A percentile compares a stretch with the other conserved stretches of the same genome.
Conservation (phyloP, 2,329 filamentous ascomycete genomes). For the Scytalidium lignicola region DNA sequence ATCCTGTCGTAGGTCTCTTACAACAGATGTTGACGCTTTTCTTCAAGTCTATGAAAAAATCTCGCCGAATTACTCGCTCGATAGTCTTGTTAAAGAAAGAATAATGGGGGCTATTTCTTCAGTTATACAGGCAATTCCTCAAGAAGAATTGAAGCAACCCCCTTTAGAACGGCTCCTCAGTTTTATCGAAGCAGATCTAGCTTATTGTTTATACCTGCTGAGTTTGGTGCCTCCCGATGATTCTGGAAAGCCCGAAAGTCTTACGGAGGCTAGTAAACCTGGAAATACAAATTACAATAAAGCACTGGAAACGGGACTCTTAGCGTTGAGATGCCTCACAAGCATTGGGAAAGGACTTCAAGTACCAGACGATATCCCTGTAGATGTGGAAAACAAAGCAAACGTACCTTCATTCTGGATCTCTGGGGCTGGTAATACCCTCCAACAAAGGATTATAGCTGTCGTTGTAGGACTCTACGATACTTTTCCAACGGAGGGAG, state of each 20-base stretch:
- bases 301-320: slow-evolving; percentile 31
- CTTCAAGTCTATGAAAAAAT: slow-evolving; percentile 67
- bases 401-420: slow-evolving; percentile 40
- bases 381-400: slow-evolving; percentile 59
- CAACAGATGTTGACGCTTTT: slow-evolving; percentile 62
- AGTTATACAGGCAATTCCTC: slow-evolving; percentile 66
- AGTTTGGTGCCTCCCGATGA: neutral
- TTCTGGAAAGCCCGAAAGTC: neutral
- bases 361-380: slow-evolving; percentile 57
- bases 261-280: neutral
- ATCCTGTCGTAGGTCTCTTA: slow-evolving; percentile 66
- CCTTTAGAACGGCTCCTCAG: slow-evolving; percentile 54
- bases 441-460: slow-evolving; percentile 46
- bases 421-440: slow-evolving; percentile 38
- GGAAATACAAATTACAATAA: slow-evolving; percentile 9
- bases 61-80: slow-evolving; percentile 51
- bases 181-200: slow-evolving; percentile 59
- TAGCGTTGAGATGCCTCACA: slow-evolving; percentile 60
- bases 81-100: slow-evolving; percentile 66
- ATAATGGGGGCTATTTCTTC: slow-evolving; percentile 70
- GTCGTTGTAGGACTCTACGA: slow-evolving; percentile 45
- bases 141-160: slow-evolving; percentile 47
- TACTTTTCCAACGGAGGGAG: slow-evolving; percentile 54
- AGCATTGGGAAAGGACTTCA: slow-evolving; percentile 70
- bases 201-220: slow-evolving; percentile 28